Evolutionary conservation across 768 basidiomycete species (phyloP), one percentile per base, ranked within the genome.

Genomic region (Steccherinum ochraceum): DNA sequence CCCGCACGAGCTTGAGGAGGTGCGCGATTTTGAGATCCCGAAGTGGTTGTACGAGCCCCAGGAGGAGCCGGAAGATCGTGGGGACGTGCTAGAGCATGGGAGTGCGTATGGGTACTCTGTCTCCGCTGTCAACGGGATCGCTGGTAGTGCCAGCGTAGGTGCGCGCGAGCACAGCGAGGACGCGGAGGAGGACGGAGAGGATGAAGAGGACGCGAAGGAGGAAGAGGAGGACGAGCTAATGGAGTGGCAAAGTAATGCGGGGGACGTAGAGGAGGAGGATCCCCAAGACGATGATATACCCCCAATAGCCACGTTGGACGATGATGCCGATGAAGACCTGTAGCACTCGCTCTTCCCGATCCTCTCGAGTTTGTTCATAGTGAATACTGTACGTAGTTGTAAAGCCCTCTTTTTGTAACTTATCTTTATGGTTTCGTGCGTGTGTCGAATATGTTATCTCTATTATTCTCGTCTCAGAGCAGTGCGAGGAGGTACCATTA

Each of bases 21-120:
- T 67, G 24, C 69, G 65, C 53, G 82, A 85, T 40, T 87, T 77
- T 57, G 72, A 76, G 56, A 64, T 83, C 30, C 85, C 86, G 0
- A 53, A 64, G 18, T 84, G 80, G 81, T 58, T 83, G 52, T 59
- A 56, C 39, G 55, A 47, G 44, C 50, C n/a, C 19, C 21, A 21
- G 23, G 47, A 58, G 51, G 49, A 24, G 46, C 45, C 45, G 24
- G 52, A 52, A 24, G 45, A 55, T 48, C 52, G 49, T 18, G 50
- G 51, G 16, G 30, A 35, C 30, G 30, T 47, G 51, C 5, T 35
- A 23, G 50, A 55, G 45, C 51, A 55, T 23, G 58, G 59, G 16
- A 48, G 54, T 26, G 58, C 42, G 7, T 43, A 47, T 16, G 48
- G 39, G 16, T 41, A 25, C 46, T 23, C n/a, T 21, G 25, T 26